Base-by-base conservation (phyloP, 495 filamentous ascomycete species). In the Usnea hakonensis region DNA sequence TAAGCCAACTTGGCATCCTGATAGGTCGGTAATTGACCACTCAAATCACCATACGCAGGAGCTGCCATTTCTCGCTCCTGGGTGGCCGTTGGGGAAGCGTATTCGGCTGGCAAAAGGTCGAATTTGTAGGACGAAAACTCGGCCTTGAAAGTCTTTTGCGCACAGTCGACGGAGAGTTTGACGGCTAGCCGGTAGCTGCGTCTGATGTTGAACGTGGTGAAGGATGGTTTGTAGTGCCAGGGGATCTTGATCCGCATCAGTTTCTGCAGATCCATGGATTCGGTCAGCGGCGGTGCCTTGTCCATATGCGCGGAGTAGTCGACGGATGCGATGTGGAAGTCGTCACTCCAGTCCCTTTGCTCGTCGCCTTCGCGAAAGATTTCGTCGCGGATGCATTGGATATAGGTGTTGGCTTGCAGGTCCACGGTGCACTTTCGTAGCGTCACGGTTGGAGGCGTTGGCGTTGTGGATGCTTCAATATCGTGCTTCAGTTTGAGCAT, bases 361-460 rank as follows among this genome's bases (percentile, higher is more conserved):
- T 43, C 52, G 32, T 63, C 55, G 30, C 52, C 52, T 38, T 35
- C 30, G 21, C 10, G 14, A 2, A 63, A 48, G 13, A 57, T 36
- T 57, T 63, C 53, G 40, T 57, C 32, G 23, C 53, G 60, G 28
- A 63, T 57, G 53, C 46, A 52, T 63, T 57, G 60, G 26, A 63
- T 57, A 26, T 63, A 26, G 30, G 60, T 63, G 28, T 26, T 41
- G 13, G 53, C 38, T 17, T 37, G 38, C 23, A 63, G 41, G 21
- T 43, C 37, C 13, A 58, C 56, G 0, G 17, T 21, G 19, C 23
- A 50, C 16, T 38, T 58, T 30, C 37, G 56, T 19, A 63, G 54
- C 2, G 21, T 50, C 8, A 63, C 3, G 16, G 28, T 14, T 17
- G 53, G 61, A 11, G 19, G 33, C 10, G 54, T 30, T 17, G 11